Percentiles rank a stretch among this genome's conserved stretches.
Evolutionary conservation across 2,329 filamentous ascomycete species (phyloP).

Genomic region (Aspergillus pseudoviridinutans): DNA sequence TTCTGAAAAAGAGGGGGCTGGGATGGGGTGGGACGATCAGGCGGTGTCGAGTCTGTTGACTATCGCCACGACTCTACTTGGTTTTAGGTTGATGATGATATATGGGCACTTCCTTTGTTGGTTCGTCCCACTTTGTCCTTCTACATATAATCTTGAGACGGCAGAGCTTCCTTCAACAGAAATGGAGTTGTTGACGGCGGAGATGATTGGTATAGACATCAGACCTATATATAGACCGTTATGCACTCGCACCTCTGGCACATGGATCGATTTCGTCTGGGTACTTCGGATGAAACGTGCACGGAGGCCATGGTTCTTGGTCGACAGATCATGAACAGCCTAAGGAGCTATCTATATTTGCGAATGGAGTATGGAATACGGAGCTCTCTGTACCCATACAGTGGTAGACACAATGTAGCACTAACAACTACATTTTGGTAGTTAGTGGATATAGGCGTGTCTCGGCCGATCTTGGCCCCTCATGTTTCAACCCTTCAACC

Average conservation of each 20-base stretch:
- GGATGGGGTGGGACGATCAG: slow-evolving; percentile 9
- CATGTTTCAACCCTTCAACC: background rate
- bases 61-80: background rate
- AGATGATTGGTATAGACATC: background rate
- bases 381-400: too few species aligned
- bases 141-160: background rate
- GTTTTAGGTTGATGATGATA: background rate
- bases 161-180: background rate
- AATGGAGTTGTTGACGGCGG: background rate
- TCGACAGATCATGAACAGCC: background rate
- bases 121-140: too few species aligned
- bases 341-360: background rate
- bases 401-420: too few species aligned
- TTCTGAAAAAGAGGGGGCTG: slow-evolving; percentile 10
- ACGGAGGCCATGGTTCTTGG: background rate
- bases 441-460: background rate
- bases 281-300: background rate
- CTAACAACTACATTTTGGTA: background rate
- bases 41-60: background rate
- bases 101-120: background rate
- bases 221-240: background rate
- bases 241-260: background rate
- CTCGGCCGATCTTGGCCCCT: background rate
- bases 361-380: too few species aligned
- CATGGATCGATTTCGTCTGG: background rate